Conservation (phyloP, 75 land plant genomes). For the Pseudotsuga menziesii region DNA sequence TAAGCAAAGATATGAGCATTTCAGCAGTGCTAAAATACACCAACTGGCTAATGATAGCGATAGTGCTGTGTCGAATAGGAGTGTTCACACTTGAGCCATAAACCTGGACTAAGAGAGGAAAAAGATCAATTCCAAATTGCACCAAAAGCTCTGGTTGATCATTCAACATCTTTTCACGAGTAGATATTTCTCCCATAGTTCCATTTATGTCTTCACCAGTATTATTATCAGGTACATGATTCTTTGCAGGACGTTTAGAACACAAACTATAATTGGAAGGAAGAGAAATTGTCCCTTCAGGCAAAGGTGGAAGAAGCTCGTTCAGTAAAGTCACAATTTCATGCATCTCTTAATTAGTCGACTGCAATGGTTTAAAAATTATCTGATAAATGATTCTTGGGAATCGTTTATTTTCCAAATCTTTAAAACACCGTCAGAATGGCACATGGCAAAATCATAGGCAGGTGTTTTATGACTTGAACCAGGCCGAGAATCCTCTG, state of each 20-base stretch:
- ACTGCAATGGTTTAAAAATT: no score
- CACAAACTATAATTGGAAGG: background rate
- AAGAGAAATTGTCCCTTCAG: background rate
- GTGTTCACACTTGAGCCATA: slow-evolving; percentile 5
- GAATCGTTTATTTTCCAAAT: slow-evolving; percentile 44
- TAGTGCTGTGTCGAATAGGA: slow-evolving; percentile 3
- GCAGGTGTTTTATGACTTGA: slow-evolving; percentile 8
- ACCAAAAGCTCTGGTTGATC: slow-evolving; percentile 41
- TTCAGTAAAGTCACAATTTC: no score
- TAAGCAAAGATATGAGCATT: no score
- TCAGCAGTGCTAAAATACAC: no score
- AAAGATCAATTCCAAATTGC: slow-evolving; percentile 53
- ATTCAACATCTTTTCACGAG: slow-evolving; percentile 32
- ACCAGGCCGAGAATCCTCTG: slow-evolving; percentile 10
- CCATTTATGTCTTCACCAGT: background rate
- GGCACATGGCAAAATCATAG: slow-evolving; percentile 66
- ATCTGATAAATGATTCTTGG: slow-evolving; percentile 1
- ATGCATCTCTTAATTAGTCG: no score
- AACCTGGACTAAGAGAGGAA: slow-evolving; percentile 52
- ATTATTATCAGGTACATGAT: background rate
- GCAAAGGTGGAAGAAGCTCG: background rate
- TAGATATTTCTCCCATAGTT: slow-evolving; percentile 2
- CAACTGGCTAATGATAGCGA: no score
- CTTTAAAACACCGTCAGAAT: slow-evolving; percentile 59
- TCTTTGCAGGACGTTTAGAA: background rate